Conservation (phyloP, 176 grass and related monocot genomes). For the Rhynchospora breviuscula region DNA sequence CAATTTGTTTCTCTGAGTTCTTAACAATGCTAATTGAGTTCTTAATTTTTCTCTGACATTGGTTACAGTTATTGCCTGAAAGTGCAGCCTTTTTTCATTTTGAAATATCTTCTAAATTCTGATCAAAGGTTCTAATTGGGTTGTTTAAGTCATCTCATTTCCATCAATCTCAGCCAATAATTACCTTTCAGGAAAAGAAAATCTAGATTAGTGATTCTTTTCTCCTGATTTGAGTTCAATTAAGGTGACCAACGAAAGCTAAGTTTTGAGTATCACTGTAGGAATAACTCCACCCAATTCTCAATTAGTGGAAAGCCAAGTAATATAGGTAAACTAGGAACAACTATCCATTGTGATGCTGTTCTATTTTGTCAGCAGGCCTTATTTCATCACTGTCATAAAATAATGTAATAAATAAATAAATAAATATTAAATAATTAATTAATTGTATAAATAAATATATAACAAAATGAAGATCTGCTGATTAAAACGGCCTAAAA, state of each 20-base stretch:
- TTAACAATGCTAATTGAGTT: neutral
- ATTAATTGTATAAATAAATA: neutral
- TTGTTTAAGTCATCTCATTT: neutral
- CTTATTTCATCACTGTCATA: neutral
- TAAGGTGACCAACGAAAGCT: neutral
- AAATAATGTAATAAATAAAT: neutral
- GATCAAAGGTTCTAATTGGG: neutral
- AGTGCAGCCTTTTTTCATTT: neutral
- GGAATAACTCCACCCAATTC: neutral
- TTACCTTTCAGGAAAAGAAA: neutral
- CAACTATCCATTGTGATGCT: neutral
- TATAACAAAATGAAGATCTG: neutral
- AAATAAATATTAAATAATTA: neutral
- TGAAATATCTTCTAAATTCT: neutral
- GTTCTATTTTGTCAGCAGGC: neutral
- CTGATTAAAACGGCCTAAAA: neutral
- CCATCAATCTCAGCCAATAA: neutral
- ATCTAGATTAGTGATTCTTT: neutral
- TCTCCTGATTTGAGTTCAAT: neutral
- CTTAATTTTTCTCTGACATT: neutral
- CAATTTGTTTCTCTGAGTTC: neutral
- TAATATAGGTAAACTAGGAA: neutral
- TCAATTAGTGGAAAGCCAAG: neutral
- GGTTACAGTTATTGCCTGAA: neutral
- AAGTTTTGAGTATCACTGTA: neutral